Conservation (phyloP, 2,329 filamentous ascomycete species). For the Didymella keratinophila region DNA sequence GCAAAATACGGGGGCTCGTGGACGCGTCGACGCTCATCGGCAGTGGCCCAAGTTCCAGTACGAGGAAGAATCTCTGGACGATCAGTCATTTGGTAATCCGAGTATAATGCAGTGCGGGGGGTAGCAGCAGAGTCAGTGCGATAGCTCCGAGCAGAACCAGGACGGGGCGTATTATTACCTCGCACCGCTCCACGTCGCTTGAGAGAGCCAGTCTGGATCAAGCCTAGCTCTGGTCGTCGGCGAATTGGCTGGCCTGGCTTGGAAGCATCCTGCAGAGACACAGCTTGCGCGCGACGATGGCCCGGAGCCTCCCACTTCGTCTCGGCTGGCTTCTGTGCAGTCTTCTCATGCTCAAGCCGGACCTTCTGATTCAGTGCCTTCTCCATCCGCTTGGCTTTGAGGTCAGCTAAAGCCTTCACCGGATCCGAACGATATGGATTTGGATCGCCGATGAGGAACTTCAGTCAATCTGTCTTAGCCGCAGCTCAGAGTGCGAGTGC, state of each 20-base stretch:
- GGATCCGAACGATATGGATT: no score
- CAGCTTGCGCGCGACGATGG: no score
- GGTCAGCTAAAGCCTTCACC: no score
- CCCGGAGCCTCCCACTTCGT: no score
- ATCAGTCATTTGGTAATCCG: background rate
- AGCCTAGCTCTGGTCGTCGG: background rate
- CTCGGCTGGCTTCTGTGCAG: no score
- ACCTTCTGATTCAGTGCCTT: no score
- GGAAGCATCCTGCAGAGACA: background rate
- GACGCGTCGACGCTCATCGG: background rate
- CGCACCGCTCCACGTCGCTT: background rate
- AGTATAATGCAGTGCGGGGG: background rate
- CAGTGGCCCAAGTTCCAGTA: background rate
- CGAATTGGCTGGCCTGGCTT: background rate
- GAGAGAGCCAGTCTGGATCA: background rate
- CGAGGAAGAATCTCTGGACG: background rate
- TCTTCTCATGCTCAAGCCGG: no score
- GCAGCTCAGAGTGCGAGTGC: no score
- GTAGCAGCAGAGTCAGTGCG: background rate
- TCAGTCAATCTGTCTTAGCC: no score
- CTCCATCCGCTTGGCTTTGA: no score
- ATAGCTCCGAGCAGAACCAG: background rate
- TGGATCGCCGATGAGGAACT: no score
- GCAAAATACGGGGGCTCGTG: no score
- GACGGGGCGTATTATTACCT: background rate